These are phyloP conservation scores for Niebla homalea DNA, from an alignment of 495 filamentous ascomycete species.

Conservation along the genomic window DNA sequence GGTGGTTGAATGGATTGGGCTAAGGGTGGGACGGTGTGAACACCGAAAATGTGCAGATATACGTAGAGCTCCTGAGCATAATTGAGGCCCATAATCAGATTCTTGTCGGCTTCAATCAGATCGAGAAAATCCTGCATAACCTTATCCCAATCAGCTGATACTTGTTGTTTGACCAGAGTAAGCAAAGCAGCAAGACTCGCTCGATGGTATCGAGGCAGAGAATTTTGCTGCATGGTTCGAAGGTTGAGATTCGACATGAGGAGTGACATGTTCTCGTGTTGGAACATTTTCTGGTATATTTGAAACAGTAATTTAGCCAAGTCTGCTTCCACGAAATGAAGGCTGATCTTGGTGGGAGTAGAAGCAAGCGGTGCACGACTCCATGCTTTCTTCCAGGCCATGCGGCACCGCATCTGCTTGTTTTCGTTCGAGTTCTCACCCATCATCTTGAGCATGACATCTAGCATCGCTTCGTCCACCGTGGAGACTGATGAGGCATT, in stretches of 20 bases:
- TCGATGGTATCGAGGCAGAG: constrained; percentile 24
- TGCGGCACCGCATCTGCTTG: constrained; percentile 9
- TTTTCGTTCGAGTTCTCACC: background rate
- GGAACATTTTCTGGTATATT: constrained; percentile 32
- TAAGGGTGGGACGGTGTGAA: constrained; percentile 12
- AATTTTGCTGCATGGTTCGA: background rate
- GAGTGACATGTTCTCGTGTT: constrained; percentile 19
- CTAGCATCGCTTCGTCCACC: background rate
- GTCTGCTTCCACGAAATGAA: constrained; percentile 16
- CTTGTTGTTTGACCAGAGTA: constrained; percentile 17
- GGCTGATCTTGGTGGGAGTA: constrained; percentile 6
- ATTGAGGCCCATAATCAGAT: constrained; percentile 18
- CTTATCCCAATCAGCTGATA: constrained; percentile 21
- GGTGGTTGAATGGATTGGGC: too few species aligned
- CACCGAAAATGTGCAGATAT: constrained; percentile 19
- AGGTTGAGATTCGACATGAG: constrained; percentile 5
- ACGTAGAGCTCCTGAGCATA: constrained; percentile 16
- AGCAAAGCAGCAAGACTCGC: constrained; percentile 27
- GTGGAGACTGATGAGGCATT: constrained; percentile 16
- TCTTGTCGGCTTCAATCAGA: constrained; percentile 17
- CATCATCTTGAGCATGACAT: background rate
- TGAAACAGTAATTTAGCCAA: constrained; percentile 25
- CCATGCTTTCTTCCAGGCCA: constrained; percentile 15
- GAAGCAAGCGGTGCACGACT: constrained; percentile 1
- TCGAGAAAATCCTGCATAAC: constrained; percentile 18